Evolutionary conservation across 2,329 filamentous ascomycete species (phyloP).

Genomic region (Phyllosticta citriasiana): DNA sequence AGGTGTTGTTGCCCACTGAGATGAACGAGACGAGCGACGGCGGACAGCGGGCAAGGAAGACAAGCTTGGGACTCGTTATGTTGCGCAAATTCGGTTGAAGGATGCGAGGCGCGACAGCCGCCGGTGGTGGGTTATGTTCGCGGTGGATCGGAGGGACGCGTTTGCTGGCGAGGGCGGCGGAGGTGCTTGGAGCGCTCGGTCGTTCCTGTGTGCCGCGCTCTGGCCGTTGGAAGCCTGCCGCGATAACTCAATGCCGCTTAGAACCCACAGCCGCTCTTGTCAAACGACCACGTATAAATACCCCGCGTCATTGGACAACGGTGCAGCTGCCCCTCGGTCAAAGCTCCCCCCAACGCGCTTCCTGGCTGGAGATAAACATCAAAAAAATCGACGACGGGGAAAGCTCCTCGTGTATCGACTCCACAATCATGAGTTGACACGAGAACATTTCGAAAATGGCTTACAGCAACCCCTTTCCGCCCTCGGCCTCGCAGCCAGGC

Average conservation of each 20-base stretch:
- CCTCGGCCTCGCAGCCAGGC: constrained; percentile 63
- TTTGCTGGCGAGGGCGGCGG: not conserved
- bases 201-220: not conserved
- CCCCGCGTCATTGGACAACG: constrained; percentile 5
- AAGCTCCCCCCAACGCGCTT: not conserved
- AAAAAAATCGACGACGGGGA: not conserved
- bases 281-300: not conserved
- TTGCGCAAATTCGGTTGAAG: not conserved
- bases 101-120: not conserved
- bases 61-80: not conserved
- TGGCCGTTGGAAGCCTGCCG: not conserved
- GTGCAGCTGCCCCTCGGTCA: constrained; percentile 3
- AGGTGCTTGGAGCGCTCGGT: not conserved
- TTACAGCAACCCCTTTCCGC: constrained; percentile 61
- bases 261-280: not conserved
- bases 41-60: not conserved
- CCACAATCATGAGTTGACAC: not conserved
- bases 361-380: not conserved
- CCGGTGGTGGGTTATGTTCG: not conserved
- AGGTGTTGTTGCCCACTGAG: not conserved
- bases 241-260: not conserved
- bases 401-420: not conserved
- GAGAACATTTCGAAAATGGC: not conserved
- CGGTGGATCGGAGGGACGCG: not conserved
- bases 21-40: not conserved